Base-by-base conservation (phyloP, 176 grass and related monocot species). In the Triticum urartu region DNA sequence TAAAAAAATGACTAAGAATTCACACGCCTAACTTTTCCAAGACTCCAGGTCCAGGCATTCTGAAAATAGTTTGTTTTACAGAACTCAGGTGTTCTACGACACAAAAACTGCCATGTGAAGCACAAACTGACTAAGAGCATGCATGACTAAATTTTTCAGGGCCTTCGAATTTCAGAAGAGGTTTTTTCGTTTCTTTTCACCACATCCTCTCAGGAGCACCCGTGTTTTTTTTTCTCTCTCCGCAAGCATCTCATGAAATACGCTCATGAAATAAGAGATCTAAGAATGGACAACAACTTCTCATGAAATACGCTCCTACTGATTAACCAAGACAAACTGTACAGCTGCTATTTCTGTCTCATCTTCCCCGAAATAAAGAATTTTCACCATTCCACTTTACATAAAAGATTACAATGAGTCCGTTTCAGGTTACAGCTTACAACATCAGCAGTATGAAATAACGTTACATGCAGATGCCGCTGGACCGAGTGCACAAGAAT, bases 301-400 rank as follows among this genome's bases (percentile, higher is more conserved):
- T 3, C 59, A 62, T 10, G 59, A 62, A 62, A 62, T 62, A 22
- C 1, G 21, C 21, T 62, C 54, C 48, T 52, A 52, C 72, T 10
- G 24, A 45, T 75, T 14, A 75, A 52, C 43, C 9, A 75, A 9
- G 24, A 4, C 72, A 75, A 75, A 8, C 26, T 32, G 72, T 20
- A 75, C 43, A 32, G 6, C 24, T 32, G 17, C 7, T 5, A 30
- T 30, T 13, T 75, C 7, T 48, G 5, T 52, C 24, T 20, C 72
- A 3, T 75, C 72, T 52, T 50, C 72, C 42, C 17, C 9, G 14
- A 0, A 32, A 32, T 32, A 75, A 25, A 75, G 50, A 8, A 20
- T 79, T 79, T 70, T 64, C n/a, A 9, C 25, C 42, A 79, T 22
- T 84, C 73, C 7, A 91, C 60, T 87, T 68, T 80, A 91, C 81